A percentile compares a stretch with the other conserved stretches of the same genome.
These are phyloP conservation scores for Asclepias syriaca DNA, from an alignment of 257 asterid species.

Conservation along the genomic window DNA sequence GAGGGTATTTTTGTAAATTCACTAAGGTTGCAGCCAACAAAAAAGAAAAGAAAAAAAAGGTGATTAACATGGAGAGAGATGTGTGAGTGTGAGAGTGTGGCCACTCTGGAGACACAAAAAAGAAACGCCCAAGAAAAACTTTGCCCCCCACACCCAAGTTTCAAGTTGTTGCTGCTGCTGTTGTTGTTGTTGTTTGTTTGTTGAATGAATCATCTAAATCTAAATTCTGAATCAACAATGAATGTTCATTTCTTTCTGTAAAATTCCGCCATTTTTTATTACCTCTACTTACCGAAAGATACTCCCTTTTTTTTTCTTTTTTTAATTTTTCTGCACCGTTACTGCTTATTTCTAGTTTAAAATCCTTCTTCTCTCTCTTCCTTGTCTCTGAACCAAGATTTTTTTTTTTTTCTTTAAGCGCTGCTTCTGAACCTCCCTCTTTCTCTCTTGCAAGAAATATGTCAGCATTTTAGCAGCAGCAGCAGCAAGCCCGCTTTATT, in stretches of 20 bases:
- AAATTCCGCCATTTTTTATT: background rate
- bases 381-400: background rate
- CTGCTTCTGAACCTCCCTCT: background rate
- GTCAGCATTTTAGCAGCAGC: constrained; percentile 14
- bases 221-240: background rate
- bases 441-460: background rate
- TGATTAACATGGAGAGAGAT: background rate
- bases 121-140: background rate
- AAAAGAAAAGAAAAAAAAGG: background rate
- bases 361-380: background rate
- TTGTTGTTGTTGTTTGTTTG: too few relatives aligned
- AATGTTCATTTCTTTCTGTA: constrained; percentile 6
- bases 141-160: background rate
- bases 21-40: background rate
- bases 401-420: background rate
- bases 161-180: too few relatives aligned
- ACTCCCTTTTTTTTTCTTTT: background rate
- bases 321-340: background rate
- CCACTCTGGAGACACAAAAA: constrained; percentile 1
- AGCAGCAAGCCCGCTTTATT: background rate
- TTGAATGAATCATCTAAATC: background rate
- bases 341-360: background rate
- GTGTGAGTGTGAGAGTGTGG: background rate
- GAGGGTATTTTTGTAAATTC: background rate
- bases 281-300: background rate